phyloP scores from a whole-genome alignment of 2,329 filamentous ascomycete species.

The Xylaria sp. region DNA sequence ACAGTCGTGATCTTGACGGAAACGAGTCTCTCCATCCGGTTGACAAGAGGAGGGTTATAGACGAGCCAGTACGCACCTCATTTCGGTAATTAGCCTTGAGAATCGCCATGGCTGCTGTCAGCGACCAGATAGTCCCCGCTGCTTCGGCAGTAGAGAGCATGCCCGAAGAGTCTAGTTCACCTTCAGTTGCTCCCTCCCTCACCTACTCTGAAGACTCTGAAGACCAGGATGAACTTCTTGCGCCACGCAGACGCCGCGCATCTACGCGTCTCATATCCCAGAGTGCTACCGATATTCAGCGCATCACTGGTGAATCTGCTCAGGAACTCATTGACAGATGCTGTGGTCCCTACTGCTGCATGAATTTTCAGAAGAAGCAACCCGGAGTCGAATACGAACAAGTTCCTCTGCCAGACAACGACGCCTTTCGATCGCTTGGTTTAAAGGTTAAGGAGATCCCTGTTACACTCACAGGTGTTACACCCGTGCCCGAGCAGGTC shows the following conservation, averaged over 20 bases:
- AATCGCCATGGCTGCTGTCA: slow-evolving; percentile 32
- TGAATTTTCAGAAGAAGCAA: slow-evolving; percentile 43
- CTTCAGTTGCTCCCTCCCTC: slow-evolving; percentile 55
- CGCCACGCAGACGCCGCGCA: slow-evolving; percentile 54
- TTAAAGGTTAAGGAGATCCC: slow-evolving; percentile 73
- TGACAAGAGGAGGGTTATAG: background rate
- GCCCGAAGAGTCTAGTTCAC: slow-evolving; percentile 40
- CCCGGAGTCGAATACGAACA: slow-evolving; percentile 47
- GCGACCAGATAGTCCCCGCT: slow-evolving; percentile 38
- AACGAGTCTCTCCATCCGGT: too few relatives aligned
- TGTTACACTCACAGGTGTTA: slow-evolving; percentile 64
- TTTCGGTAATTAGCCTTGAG: background rate
- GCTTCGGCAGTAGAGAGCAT: slow-evolving; percentile 39
- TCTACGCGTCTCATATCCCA: slow-evolving; percentile 64
- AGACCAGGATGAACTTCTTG: slow-evolving; percentile 49
- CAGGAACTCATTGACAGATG: slow-evolving; percentile 58
- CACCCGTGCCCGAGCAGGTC: slow-evolving; percentile 68
- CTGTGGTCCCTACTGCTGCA: slow-evolving; percentile 60
- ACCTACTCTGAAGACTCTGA: slow-evolving; percentile 60
- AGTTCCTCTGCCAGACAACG: slow-evolving; percentile 65
- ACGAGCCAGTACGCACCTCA: background rate
- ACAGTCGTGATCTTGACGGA: background rate
- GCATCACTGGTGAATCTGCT: slow-evolving; percentile 59
- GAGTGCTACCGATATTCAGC: slow-evolving; percentile 56
- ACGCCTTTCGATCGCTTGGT: slow-evolving; percentile 73